Evolutionary conservation across 148 eudicot genomes (phyloP).

Genomic region (Nyssa sinensis): DNA sequence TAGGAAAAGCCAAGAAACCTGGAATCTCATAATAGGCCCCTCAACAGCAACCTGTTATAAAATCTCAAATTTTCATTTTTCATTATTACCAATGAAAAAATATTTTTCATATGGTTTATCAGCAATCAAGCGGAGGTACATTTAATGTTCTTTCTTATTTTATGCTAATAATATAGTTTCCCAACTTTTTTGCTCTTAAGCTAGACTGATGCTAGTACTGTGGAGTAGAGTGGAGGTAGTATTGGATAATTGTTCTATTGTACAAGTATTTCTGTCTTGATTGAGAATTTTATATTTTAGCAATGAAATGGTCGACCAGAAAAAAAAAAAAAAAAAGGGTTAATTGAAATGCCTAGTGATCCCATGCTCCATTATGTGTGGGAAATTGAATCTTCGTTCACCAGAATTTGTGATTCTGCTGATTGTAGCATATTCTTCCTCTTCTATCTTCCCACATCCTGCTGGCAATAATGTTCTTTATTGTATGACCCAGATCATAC

Average conservation of each 20-base stretch:
- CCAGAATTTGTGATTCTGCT: background rate
- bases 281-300: background rate
- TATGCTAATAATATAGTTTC: background rate
- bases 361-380: background rate
- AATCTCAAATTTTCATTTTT: background rate
- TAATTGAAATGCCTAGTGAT: background rate
- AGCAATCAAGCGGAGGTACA: background rate
- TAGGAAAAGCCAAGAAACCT: background rate
- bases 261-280: background rate
- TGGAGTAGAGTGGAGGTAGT: background rate
- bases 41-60: background rate
- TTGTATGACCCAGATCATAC: background rate
- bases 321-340: too few species aligned
- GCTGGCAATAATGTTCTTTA: background rate
- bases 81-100: too few species aligned
- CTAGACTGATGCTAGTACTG: background rate
- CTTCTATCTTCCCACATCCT: background rate
- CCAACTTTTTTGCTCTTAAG: background rate
- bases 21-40: background rate
- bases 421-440: background rate
- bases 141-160: background rate
- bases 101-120: background rate
- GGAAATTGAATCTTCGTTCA: too few species aligned
- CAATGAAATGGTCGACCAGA: too few species aligned
- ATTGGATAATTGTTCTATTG: background rate